Evolutionary conservation across 2,329 filamentous ascomycete genomes (phyloP).

Genomic region (Monosporascus sp.): DNA sequence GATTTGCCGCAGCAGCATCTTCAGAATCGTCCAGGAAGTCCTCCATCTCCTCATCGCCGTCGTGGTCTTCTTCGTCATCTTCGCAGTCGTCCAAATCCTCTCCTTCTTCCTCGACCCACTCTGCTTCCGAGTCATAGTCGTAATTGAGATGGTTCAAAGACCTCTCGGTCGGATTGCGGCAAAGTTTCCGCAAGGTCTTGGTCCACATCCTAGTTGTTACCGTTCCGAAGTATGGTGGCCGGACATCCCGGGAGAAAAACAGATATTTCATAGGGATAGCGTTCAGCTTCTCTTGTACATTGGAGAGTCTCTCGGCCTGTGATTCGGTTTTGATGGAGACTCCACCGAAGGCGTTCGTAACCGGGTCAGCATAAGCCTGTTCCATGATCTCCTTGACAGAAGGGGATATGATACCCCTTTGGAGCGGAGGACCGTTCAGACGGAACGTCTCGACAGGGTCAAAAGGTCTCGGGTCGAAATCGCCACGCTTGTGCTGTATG

Average conservation of each 20-base stretch:
- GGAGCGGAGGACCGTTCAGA: conserved; percentile 30
- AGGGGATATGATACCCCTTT: conserved; percentile 42
- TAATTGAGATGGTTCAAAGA: conserved; percentile 63
- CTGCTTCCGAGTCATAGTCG: conserved; percentile 80
- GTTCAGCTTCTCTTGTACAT: conserved; percentile 30
- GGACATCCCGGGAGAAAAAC: conserved; percentile 58
- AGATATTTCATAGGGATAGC: conserved; percentile 58
- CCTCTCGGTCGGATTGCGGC: conserved; percentile 47
- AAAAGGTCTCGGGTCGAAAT: conserved; percentile 37
- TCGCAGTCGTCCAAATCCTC: conserved; percentile 52
- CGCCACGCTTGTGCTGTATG: conserved; percentile 40
- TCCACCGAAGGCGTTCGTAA: conserved; percentile 13
- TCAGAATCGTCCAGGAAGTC: conserved; percentile 87
- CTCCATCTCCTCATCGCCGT: conserved; percentile 77
- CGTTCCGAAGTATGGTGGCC: conserved; percentile 68
- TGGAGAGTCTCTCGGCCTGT: conserved; percentile 29
- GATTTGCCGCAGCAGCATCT: conserved; percentile 37
- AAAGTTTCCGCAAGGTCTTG: conserved; percentile 45
- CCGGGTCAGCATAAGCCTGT: conserved; percentile 40
- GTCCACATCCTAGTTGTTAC: conserved; percentile 53
- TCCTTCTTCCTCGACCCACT: conserved; percentile 72
- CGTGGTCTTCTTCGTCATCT: conserved; percentile 63
- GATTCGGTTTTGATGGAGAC: conserved; percentile 32
- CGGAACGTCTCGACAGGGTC: conserved; percentile 41
- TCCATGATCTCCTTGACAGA: conserved; percentile 59